Percentiles rank a stretch among this genome's conserved stretches.
Evolutionary conservation across 495 filamentous ascomycete genomes (phyloP).

Genomic region (Hypoxylon crocopeplum): DNA sequence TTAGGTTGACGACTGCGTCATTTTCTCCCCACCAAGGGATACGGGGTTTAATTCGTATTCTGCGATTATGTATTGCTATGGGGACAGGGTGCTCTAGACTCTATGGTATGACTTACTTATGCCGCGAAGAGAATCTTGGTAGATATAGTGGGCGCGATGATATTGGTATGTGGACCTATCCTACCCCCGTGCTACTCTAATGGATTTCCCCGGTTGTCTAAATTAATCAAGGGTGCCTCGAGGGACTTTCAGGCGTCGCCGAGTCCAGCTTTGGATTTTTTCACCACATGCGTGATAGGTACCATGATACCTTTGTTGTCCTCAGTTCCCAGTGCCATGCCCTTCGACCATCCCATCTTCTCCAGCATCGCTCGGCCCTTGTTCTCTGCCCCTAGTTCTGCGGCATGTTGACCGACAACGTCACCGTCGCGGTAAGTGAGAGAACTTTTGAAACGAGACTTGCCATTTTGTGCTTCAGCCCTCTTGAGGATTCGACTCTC

Average conservation of each 20-base stretch:
- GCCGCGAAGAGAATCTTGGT: too few relatives aligned
- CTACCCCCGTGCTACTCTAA: neutral
- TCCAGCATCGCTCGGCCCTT: conserved; percentile 88
- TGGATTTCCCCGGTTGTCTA: too few relatives aligned
- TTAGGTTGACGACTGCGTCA: too few relatives aligned
- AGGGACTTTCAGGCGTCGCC: conserved; percentile 60
- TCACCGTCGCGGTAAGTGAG: conserved; percentile 83
- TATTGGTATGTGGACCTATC: too few relatives aligned
- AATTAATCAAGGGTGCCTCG: too few relatives aligned
- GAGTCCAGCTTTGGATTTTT: conserved; percentile 82
- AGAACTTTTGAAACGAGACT: conserved; percentile 43
- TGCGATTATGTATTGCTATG: too few relatives aligned
- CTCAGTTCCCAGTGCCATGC: conserved; percentile 81
- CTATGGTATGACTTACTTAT: too few relatives aligned
- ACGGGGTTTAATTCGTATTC: too few relatives aligned
- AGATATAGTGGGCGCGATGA: too few relatives aligned
- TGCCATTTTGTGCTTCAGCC: conserved; percentile 22
- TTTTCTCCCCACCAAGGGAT: too few relatives aligned
- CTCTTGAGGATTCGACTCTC: conserved; percentile 28
- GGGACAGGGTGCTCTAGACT: too few relatives aligned
- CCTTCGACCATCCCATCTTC: conserved; percentile 96
- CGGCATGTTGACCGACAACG: conserved; percentile 81
- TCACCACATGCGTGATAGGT: conserved; percentile 87
- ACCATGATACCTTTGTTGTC: conserved; percentile 88
- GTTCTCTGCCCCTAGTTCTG: conserved; percentile 84